Evolutionary conservation across 2,329 filamentous ascomycete species (phyloP).

Genomic region (Fusarium sp.): DNA sequence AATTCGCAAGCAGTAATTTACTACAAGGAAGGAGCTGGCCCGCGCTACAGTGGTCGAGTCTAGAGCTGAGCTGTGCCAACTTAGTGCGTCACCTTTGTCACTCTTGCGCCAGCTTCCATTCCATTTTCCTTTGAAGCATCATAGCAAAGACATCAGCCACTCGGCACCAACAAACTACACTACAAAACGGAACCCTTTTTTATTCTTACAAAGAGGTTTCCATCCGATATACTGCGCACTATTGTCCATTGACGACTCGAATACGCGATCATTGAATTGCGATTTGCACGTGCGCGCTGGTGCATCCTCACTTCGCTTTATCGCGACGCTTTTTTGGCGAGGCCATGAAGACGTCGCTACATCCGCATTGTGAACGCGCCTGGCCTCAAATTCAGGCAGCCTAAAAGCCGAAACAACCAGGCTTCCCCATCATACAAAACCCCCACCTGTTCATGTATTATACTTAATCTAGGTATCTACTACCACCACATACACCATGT

Average conservation of each 20-base stretch:
- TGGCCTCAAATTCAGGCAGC: not conserved
- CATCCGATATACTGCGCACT: not conserved
- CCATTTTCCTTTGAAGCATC: not conserved
- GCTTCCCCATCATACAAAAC: not conserved
- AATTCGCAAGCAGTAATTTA: constrained; percentile 27
- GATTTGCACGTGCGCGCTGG: constrained; percentile 31
- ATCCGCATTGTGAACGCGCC: constrained; percentile 12
- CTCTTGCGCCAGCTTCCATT: constrained; percentile 32
- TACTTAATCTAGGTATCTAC: not conserved
- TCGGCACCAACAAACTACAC: not conserved
- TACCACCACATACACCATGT: constrained; percentile 46
- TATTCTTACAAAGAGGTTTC: not conserved
- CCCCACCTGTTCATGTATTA: not conserved
- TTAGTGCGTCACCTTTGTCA: constrained; percentile 43
- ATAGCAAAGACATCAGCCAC: constrained; percentile 28
- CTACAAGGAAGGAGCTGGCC: constrained; percentile 36
- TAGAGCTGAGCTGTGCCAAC: constrained; percentile 31
- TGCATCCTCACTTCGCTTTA: constrained; percentile 26
- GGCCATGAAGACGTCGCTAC: constrained; percentile 47
- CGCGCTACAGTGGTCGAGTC: constrained; percentile 2
- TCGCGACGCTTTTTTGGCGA: constrained; percentile 29
- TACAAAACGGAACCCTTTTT: not conserved
- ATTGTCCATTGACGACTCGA: constrained; percentile 19
- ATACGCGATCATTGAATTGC: constrained; percentile 17
- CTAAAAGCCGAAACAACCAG: not conserved